Conservation (phyloP, 768 basidiomycete species). For the Termitomyces sp. region DNA sequence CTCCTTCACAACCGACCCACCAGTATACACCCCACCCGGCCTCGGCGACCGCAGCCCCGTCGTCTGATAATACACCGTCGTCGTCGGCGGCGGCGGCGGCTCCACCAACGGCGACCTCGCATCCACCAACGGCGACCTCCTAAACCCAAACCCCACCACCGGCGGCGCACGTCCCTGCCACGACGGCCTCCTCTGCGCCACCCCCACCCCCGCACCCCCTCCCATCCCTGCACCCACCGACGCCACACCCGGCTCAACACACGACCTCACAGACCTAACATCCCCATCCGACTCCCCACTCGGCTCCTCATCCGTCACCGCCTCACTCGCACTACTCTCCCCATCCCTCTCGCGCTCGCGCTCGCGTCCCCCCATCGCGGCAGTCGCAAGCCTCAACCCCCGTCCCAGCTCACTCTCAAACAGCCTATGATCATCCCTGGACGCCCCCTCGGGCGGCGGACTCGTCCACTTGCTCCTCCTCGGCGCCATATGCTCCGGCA, state of each 20-base stretch:
- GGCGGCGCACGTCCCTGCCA: slow-evolving; percentile 33
- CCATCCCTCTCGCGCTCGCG: no score
- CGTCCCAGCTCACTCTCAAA: slow-evolving; percentile 67
- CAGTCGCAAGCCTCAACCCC: slow-evolving; percentile 64
- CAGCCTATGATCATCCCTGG: slow-evolving; percentile 56
- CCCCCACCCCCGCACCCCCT: slow-evolving; percentile 25
- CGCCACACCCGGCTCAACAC: slow-evolving; percentile 45
- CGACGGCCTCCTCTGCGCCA: slow-evolving; percentile 40
- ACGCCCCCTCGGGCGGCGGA: slow-evolving; percentile 74
- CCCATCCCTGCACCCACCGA: no score
- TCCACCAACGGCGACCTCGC: no score
- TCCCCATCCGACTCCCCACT: slow-evolving; percentile 75
- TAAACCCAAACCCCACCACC: slow-evolving; percentile 26
- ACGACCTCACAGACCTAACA: slow-evolving; percentile 62
- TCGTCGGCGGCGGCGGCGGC: slow-evolving; percentile 27
- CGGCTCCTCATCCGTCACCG: slow-evolving; percentile 66
- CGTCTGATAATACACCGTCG: slow-evolving; percentile 70
- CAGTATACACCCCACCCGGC: no score
- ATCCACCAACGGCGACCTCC: no score
- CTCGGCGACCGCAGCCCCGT: no score
- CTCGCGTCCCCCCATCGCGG: slow-evolving; percentile 54
- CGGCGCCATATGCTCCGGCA: slow-evolving; percentile 85
- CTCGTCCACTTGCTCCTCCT: slow-evolving; percentile 81
- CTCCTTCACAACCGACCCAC: no score
- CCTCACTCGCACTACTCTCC: no score